Percentiles rank a stretch among this genome's conserved stretches.
Evolutionary conservation across 2,329 filamentous ascomycete species (phyloP).

Genomic region (Neopestalotiopsis sp.): DNA sequence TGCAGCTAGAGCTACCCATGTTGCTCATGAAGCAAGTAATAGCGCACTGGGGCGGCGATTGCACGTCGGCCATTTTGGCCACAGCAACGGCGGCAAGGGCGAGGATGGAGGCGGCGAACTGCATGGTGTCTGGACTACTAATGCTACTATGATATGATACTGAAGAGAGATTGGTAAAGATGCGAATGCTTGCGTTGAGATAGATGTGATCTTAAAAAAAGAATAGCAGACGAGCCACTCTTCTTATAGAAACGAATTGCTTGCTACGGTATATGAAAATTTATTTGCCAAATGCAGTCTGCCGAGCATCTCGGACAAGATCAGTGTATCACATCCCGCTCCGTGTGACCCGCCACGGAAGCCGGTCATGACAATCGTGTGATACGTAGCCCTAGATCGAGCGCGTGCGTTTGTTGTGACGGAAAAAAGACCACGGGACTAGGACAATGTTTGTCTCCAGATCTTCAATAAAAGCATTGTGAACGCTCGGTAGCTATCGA

Average conservation of each 20-base stretch:
- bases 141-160: neutral
- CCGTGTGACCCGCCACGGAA: neutral
- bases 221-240: no score
- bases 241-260: neutral
- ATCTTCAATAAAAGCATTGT: neutral
- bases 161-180: neutral
- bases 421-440: neutral
- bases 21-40: neutral
- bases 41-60: neutral
- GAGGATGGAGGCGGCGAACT: neutral
- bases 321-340: neutral
- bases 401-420: neutral
- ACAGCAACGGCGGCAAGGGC: neutral
- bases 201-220: no score
- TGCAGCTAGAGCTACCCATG: neutral
- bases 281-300: neutral
- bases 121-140: neutral
- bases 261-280: neutral
- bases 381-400: neutral
- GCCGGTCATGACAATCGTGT: neutral
- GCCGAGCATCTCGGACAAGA: neutral
- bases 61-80: neutral
- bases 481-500: neutral
- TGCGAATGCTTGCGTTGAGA: neutral
- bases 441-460: neutral